Conservation (phyloP, 2,329 filamentous ascomycete species). For the Beauveria varroae region DNA sequence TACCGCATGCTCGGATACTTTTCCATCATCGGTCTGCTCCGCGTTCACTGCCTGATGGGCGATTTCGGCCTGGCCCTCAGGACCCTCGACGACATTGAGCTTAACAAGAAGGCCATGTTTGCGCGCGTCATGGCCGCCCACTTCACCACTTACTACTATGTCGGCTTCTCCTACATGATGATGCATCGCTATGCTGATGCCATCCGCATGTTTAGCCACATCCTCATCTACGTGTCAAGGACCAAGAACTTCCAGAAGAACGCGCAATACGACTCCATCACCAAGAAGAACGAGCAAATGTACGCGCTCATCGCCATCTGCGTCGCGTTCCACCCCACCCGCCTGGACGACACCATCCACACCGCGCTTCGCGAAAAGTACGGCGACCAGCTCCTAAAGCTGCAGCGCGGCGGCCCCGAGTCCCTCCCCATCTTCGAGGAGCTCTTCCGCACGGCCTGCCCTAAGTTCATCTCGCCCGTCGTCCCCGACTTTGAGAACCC, state of each 20-base stretch:
- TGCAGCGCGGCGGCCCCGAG: slow-evolving; percentile 93
- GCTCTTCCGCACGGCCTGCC: slow-evolving; percentile 94
- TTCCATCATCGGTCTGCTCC: slow-evolving; percentile 93
- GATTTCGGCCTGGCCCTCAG: slow-evolving; percentile 98
- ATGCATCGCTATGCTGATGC: slow-evolving; percentile 98
- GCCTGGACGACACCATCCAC: slow-evolving; percentile 98
- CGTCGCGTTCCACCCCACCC: slow-evolving; percentile 93
- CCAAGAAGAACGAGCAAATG: slow-evolving; percentile 99
- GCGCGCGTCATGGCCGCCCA: slow-evolving; percentile 98
- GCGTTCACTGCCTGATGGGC: slow-evolving; percentile 91
- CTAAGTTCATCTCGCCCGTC: slow-evolving; percentile 98
- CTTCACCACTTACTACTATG: slow-evolving; percentile 99
- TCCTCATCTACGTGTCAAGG: slow-evolving; percentile 94
- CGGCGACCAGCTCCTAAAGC: slow-evolving; percentile 92
- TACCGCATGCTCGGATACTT: slow-evolving; percentile 99
- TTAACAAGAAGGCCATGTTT: slow-evolving; percentile 99
- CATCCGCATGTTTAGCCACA: slow-evolving; percentile 99
- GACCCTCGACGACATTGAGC: slow-evolving; percentile 97
- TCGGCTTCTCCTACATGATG: slow-evolving; percentile 99
- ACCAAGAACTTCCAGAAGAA: slow-evolving; percentile 99
- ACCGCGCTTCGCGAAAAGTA: slow-evolving; percentile 97
- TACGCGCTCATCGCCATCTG: slow-evolving; percentile 98
- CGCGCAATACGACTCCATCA: slow-evolving; percentile 94
- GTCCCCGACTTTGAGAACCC: slow-evolving; percentile 97
- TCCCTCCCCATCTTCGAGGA: slow-evolving; percentile 96